Evolutionary conservation across 495 filamentous ascomycete genomes (phyloP).

Genomic region (Gamarada debralockiae): DNA sequence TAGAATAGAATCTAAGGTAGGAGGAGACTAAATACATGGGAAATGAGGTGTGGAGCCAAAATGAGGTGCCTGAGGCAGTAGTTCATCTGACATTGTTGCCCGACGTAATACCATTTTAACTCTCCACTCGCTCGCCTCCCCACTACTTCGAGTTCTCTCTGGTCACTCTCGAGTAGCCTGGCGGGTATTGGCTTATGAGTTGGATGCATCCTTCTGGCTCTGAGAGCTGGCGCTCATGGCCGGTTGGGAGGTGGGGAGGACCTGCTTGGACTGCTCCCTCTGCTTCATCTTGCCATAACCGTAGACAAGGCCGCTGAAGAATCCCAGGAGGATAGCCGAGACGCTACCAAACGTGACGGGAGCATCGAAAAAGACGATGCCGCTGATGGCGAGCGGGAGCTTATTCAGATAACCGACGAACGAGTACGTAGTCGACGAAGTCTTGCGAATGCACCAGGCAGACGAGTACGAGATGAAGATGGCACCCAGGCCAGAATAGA

Average conservation of each 20-base stretch:
- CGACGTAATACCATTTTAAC: too few relatives aligned
- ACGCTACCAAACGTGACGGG: conserved; percentile 85
- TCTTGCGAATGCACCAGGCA: conserved; percentile 94
- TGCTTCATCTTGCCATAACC: conserved; percentile 82
- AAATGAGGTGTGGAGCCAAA: too few relatives aligned
- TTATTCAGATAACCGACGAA: conserved; percentile 98
- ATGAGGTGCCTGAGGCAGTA: too few relatives aligned
- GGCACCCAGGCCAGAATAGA: conserved; percentile 87
- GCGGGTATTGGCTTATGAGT: neutral
- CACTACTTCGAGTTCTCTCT: neutral
- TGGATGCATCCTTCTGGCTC: conserved; percentile 73
- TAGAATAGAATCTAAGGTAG: too few relatives aligned
- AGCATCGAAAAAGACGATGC: conserved; percentile 88
- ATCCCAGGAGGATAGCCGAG: conserved; percentile 80
- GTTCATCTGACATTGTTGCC: too few relatives aligned
- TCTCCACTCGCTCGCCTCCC: too few relatives aligned
- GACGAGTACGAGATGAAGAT: conserved; percentile 96
- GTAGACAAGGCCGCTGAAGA: conserved; percentile 85
- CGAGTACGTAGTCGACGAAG: conserved; percentile 89
- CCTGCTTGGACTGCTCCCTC: conserved; percentile 52
- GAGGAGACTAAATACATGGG: too few relatives aligned
- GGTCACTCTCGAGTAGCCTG: neutral
- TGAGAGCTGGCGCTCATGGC: conserved; percentile 83
- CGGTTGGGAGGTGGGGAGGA: conserved; percentile 58
- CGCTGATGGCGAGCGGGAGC: conserved; percentile 86